These are phyloP conservation scores for Boletellus deceptivus DNA, from an alignment of 1,284 basidiomycete genomes.

Conservation along the genomic window DNA sequence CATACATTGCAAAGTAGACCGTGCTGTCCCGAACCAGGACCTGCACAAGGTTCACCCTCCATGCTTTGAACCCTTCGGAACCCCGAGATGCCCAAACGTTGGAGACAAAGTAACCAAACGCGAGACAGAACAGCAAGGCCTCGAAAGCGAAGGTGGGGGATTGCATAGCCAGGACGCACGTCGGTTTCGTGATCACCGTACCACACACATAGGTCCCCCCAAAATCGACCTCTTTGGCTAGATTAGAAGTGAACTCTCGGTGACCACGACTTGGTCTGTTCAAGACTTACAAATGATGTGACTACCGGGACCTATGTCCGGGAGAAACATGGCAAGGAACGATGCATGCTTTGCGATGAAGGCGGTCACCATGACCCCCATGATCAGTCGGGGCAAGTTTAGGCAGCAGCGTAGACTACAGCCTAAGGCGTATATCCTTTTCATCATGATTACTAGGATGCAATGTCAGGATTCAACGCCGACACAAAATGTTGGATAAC, in stretches of 20 bases:
- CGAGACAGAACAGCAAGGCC: constrained; percentile 14
- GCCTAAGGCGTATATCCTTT: constrained; percentile 14
- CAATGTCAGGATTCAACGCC: not conserved
- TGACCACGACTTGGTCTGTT: not conserved
- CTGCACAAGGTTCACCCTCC: constrained; percentile 8
- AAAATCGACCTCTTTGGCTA: constrained; percentile 1
- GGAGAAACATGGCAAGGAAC: constrained; percentile 8
- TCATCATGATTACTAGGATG: constrained; percentile 23
- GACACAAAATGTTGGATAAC: not conserved
- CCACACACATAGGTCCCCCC: constrained; percentile 4
- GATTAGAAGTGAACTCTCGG: not conserved
- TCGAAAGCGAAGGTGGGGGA: constrained; percentile 14
- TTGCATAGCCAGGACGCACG: not conserved
- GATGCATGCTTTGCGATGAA: constrained; percentile 11
- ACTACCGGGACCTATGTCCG: constrained; percentile 12
- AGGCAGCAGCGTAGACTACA: constrained; percentile 1
- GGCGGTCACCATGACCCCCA: constrained; percentile 5
- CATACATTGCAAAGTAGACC: constrained; percentile 20
- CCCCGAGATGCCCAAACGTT: constrained; percentile 5
- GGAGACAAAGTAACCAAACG: constrained; percentile 6
- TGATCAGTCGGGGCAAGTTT: constrained; percentile 4
- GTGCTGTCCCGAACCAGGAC: constrained; percentile 20
- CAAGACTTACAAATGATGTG: constrained; percentile 5
- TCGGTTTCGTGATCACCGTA: not conserved
- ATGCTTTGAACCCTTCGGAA: not conserved